Evolutionary conservation across 2,329 filamentous ascomycete species (phyloP).

Genomic region (Exophiala bonariae): DNA sequence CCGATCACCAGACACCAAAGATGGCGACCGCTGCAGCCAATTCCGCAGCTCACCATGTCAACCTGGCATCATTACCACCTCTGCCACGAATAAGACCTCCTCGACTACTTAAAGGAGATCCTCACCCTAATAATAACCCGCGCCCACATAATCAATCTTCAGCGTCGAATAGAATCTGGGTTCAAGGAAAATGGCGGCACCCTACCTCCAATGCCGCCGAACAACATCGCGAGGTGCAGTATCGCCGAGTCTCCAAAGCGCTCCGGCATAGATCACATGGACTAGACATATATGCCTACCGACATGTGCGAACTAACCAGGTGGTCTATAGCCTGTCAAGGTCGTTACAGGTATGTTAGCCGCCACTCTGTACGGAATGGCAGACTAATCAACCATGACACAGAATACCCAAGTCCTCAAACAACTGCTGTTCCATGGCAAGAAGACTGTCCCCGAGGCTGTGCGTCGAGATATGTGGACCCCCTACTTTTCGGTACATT

Average conservation of each 20-base stretch:
- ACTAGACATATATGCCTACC: conserved; percentile 63
- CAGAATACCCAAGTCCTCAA: conserved; percentile 54
- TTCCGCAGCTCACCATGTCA: conserved; percentile 22
- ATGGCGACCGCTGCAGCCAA: conserved; percentile 25
- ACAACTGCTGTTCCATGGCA: conserved; percentile 63
- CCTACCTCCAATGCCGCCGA: conserved; percentile 44
- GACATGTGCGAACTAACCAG: conserved; percentile 62
- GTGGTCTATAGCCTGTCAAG: conserved; percentile 63
- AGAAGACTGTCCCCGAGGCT: conserved; percentile 59
- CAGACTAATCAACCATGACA: neutral
- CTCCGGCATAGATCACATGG: conserved; percentile 52
- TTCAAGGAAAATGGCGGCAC: conserved; percentile 43
- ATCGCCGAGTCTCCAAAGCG: conserved; percentile 44
- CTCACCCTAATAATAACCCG: conserved; percentile 23
- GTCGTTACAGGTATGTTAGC: conserved; percentile 52
- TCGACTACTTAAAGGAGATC: conserved; percentile 24
- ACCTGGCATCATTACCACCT: conserved; percentile 22
- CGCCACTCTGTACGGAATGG: too few species aligned
- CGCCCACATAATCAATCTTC: conserved; percentile 19
- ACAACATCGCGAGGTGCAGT: conserved; percentile 38
- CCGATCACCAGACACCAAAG: neutral
- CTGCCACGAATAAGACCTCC: conserved; percentile 29
- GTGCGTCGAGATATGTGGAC: conserved; percentile 65
- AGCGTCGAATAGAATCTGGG: conserved; percentile 29
- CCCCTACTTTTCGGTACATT: conserved; percentile 59